Evolutionary conservation across 2,329 filamentous ascomycete species (phyloP).

Genomic region (Ascochyta lentis): DNA sequence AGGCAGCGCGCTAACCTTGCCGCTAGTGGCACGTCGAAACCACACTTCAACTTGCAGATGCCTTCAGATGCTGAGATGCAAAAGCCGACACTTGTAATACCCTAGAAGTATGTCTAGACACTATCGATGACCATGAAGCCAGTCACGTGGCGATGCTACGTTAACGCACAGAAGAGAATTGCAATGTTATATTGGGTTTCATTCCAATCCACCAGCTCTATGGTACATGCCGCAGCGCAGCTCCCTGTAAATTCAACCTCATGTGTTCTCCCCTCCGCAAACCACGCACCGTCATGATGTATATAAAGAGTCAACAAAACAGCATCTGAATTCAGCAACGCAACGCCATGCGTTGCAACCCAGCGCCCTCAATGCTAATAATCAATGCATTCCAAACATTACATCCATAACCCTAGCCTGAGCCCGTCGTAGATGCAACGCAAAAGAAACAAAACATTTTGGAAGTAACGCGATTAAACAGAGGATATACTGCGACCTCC

Average conservation of each 20-base stretch:
- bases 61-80: not conserved
- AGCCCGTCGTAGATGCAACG: not conserved
- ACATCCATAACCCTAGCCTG: slow-evolving; percentile 3
- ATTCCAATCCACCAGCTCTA: slow-evolving; percentile 2
- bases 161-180: not conserved
- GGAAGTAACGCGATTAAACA: slow-evolving; percentile 9
- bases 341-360: slow-evolving; percentile 12
- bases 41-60: not conserved
- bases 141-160: no score
- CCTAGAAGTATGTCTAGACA: not conserved
- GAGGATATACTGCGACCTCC: slow-evolving; percentile 16
- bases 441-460: not conserved
- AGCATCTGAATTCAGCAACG: not conserved
- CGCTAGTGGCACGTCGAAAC: not conserved
- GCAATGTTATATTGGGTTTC: not conserved
- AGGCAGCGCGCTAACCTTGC: not conserved
- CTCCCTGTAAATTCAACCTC: not conserved
- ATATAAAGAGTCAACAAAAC: not conserved
- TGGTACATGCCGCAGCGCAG: not conserved
- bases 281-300: not conserved
- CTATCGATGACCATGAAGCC: no score
- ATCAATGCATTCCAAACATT: slow-evolving; percentile 14
- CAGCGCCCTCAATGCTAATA: slow-evolving; percentile 7
- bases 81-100: not conserved
- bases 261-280: not conserved